A percentile compares a stretch with the other conserved stretches of the same genome.
Evolutionary conservation across 331 rosid species (phyloP).

Genomic region (Acacia pycnantha): DNA sequence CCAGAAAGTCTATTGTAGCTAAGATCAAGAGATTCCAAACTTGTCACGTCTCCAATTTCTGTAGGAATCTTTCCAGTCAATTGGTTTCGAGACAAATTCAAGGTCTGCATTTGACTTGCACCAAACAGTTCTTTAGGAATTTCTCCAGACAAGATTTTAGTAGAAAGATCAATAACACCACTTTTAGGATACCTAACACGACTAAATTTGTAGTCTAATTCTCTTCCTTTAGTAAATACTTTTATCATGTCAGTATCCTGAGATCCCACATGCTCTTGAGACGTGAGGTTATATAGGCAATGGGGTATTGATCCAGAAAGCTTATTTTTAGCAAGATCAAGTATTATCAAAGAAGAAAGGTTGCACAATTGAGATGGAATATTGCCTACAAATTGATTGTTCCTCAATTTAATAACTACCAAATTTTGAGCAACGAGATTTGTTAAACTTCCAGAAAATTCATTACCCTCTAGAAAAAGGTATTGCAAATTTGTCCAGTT

Average conservation of each 20-base stretch:
- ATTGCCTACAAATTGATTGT: neutral
- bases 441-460: neutral
- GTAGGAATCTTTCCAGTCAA: neutral
- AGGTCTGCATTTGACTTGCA: neutral
- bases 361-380: neutral
- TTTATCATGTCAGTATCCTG: too few relatives aligned
- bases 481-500: neutral
- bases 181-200: neutral
- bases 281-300: neutral
- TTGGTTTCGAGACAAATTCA: conserved; percentile 17
- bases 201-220: neutral
- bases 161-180: neutral
- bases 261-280: too few relatives aligned
- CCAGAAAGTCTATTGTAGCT: neutral
- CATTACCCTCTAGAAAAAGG: neutral
- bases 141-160: neutral
- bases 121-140: conserved; percentile 10
- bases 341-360: neutral
- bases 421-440: neutral
- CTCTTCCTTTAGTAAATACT: neutral
- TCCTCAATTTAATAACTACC: neutral
- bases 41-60: neutral
- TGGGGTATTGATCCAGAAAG: neutral
- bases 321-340: neutral
- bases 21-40: conserved; percentile 16